Evolutionary conservation across 352 stramenopile genomes (phyloP).

Genomic region (Phytophthora pini): DNA sequence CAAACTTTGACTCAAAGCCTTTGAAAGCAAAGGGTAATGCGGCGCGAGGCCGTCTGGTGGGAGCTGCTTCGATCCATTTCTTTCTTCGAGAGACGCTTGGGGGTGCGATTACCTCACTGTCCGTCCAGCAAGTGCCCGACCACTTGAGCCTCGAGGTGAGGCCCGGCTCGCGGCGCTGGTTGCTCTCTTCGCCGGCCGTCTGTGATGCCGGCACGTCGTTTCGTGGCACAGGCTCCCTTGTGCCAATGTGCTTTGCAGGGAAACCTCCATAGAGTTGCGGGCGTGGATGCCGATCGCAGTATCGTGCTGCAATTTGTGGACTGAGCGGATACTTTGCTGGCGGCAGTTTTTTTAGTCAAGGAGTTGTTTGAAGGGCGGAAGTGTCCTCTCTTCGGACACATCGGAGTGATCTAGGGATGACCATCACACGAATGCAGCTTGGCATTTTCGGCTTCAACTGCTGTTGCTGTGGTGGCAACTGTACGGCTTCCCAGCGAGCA

Average conservation of each 20-base stretch:
- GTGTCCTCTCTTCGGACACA: constrained; percentile 14
- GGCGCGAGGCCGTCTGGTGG: constrained; percentile 16
- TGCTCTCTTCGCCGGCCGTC: constrained; percentile 22
- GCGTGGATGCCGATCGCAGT: constrained; percentile 17
- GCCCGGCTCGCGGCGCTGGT: constrained; percentile 5
- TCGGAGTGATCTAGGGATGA: constrained; percentile 19
- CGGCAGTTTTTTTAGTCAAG: neutral
- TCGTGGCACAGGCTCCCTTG: constrained; percentile 24
- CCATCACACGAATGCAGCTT: constrained; percentile 15
- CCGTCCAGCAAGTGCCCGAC: constrained; percentile 15
- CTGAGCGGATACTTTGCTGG: constrained; percentile 9
- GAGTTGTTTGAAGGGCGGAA: constrained; percentile 22
- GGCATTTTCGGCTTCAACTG: constrained; percentile 19
- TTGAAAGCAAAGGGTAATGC: constrained; percentile 2
- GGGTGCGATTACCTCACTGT: constrained; percentile 27
- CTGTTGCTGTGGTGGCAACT: constrained; percentile 19
- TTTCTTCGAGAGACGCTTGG: neutral
- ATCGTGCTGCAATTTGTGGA: constrained; percentile 28
- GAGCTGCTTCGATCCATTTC: constrained; percentile 10
- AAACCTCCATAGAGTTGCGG: constrained; percentile 27
- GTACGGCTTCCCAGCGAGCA: neutral
- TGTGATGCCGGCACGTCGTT: constrained; percentile 27
- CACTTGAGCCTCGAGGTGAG: constrained; percentile 18
- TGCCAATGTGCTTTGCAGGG: constrained; percentile 24
- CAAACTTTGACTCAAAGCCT: too few relatives aligned